Evolutionary conservation across 2,329 filamentous ascomycete species (phyloP).

Genomic region (Trichoderma lentiforme): DNA sequence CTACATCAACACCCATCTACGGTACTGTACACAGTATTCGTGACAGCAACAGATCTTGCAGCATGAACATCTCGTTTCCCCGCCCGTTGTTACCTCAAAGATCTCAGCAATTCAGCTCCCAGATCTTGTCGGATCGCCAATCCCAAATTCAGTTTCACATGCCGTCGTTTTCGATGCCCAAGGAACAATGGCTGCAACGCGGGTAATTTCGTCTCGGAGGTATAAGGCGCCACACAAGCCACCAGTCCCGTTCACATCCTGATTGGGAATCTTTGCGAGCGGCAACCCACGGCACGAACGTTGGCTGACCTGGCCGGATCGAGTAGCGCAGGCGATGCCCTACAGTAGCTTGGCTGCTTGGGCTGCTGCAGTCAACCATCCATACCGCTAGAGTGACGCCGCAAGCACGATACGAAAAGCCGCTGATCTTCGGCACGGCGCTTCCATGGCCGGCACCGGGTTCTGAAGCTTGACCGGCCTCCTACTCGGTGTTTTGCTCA

Average conservation of each 20-base stretch:
- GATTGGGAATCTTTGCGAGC: constrained; percentile 6
- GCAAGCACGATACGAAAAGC: neutral
- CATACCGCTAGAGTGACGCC: constrained; percentile 1
- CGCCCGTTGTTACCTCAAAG: constrained; percentile 8
- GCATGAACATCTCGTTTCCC: constrained; percentile 12
- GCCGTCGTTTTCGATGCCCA: neutral
- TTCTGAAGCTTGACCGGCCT: neutral
- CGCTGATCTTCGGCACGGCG: constrained; percentile 3
- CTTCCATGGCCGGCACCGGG: neutral
- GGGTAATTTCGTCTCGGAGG: neutral
- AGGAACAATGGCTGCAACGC: neutral
- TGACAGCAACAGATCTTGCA: constrained; percentile 6
- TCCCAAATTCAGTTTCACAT: neutral
- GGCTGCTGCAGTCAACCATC: neutral
- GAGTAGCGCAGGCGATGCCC: constrained; percentile 10
- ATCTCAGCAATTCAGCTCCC: neutral
- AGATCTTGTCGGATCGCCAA: constrained; percentile 6
- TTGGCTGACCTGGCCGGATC: neutral
- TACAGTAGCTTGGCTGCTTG: neutral
- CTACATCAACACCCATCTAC: neutral
- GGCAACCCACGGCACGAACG: constrained; percentile 7
- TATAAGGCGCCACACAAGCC: constrained; percentile 8
- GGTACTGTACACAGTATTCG: neutral
- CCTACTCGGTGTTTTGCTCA: neutral
- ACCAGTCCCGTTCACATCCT: neutral